Evolutionary conservation across 2,329 filamentous ascomycete genomes (phyloP).

Genomic region (Cladophialophora yegresii): DNA sequence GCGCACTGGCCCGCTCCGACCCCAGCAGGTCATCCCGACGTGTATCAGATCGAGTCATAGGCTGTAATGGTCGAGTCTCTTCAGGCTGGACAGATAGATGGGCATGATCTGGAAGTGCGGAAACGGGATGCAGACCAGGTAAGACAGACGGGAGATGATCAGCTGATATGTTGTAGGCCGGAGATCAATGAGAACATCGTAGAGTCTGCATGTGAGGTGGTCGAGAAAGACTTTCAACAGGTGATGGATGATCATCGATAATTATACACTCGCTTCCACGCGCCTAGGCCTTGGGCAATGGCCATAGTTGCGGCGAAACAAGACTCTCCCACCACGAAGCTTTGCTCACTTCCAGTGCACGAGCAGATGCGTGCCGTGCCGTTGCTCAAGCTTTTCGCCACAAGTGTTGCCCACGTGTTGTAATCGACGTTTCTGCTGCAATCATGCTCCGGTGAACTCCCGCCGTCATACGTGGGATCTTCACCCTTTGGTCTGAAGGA

Average conservation of each 20-base stretch:
- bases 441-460: constrained; percentile 37
- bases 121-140: constrained; percentile 31
- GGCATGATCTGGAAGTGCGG: constrained; percentile 31
- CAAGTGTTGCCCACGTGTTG: constrained; percentile 29
- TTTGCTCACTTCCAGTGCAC: too few relatives aligned
- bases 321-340: constrained; percentile 29
- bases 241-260: constrained; percentile 33
- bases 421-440: constrained; percentile 32
- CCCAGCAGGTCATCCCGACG: constrained; percentile 47
- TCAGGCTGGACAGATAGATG: constrained; percentile 26
- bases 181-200: constrained; percentile 23
- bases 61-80: constrained; percentile 41
- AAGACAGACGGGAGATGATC: constrained; percentile 28
- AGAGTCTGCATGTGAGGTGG: constrained; percentile 19
- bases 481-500: not conserved
- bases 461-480: constrained; percentile 31
- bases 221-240: too few relatives aligned
- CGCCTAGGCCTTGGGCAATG: constrained; percentile 27
- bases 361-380: too few relatives aligned
- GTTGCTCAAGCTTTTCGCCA: constrained; percentile 30
- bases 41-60: constrained; percentile 44
- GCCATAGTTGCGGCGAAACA: constrained; percentile 30
- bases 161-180: constrained; percentile 25
- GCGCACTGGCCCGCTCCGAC: constrained; percentile 35
- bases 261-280: constrained; percentile 22